phyloP scores from a whole-genome alignment of 2,329 filamentous ascomycete species.

The Juglanconis oblonga region DNA sequence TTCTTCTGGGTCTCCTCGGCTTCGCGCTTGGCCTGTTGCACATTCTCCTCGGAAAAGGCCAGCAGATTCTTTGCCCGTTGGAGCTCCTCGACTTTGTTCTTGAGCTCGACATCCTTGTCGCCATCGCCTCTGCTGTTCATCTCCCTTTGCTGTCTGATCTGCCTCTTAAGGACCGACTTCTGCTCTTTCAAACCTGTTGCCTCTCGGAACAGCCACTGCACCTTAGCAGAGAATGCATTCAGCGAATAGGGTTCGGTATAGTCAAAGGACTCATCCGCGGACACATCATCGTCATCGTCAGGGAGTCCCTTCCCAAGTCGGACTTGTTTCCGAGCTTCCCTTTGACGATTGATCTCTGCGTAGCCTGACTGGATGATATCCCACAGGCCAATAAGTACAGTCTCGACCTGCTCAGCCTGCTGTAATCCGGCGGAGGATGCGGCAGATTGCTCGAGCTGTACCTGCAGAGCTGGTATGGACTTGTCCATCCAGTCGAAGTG shows the following conservation, averaged over 20 bases:
- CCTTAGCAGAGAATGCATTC: slow-evolving; percentile 71
- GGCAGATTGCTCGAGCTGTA: slow-evolving; percentile 37
- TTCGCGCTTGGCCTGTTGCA: slow-evolving; percentile 21
- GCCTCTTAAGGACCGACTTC: slow-evolving; percentile 81
- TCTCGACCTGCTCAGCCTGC: slow-evolving; percentile 54
- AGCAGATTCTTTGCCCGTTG: slow-evolving; percentile 33
- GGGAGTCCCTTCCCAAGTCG: slow-evolving; percentile 53
- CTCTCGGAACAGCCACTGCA: slow-evolving; percentile 75
- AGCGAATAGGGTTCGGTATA: slow-evolving; percentile 66
- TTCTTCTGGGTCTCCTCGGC: slow-evolving; percentile 42
- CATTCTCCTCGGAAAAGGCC: slow-evolving; percentile 28
- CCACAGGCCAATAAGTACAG: slow-evolving; percentile 54
- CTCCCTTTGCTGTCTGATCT: slow-evolving; percentile 93
- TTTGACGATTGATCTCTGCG: slow-evolving; percentile 51
- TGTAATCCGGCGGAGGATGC: slow-evolving; percentile 31
- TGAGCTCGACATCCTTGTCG: slow-evolving; percentile 64
- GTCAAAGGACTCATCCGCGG: slow-evolving; percentile 59
- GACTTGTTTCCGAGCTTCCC: slow-evolving; percentile 49
- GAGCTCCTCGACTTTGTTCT: slow-evolving; percentile 55
- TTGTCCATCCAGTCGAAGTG: slow-evolving; percentile 70
- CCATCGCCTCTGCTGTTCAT: slow-evolving; percentile 84
- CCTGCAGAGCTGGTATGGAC: slow-evolving; percentile 50
- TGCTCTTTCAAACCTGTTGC: slow-evolving; percentile 80
- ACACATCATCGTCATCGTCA: slow-evolving; percentile 58
- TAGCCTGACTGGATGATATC: slow-evolving; percentile 55